Percentiles rank a stretch among this genome's conserved stretches.
Evolutionary conservation across 495 filamentous ascomycete genomes (phyloP).

Genomic region (Terfezia claveryi): DNA sequence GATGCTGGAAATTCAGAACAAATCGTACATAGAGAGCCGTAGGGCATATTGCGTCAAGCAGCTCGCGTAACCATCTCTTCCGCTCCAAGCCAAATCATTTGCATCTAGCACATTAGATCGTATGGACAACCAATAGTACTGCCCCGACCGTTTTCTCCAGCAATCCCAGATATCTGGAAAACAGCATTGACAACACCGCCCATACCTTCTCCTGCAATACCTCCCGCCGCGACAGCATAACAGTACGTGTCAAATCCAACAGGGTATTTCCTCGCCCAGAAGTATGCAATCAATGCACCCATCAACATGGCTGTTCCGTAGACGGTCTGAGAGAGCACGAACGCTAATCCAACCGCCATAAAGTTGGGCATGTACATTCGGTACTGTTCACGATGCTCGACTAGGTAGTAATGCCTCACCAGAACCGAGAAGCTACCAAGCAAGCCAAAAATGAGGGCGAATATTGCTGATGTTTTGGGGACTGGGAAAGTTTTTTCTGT

Average conservation of each 20-base stretch:
- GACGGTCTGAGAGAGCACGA: slow-evolving; percentile 34
- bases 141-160: slow-evolving; percentile 16
- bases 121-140: neutral
- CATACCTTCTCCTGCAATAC: slow-evolving; percentile 46
- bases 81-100: neutral
- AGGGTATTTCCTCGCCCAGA: slow-evolving; percentile 36
- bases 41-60: too few species aligned
- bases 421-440: slow-evolving; percentile 25
- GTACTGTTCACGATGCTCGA: slow-evolving; percentile 32
- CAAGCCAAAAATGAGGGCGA: slow-evolving; percentile 21
- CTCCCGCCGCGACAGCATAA: slow-evolving; percentile 43
- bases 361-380: slow-evolving; percentile 42
- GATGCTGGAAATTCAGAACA: too few species aligned
- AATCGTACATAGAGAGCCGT: too few species aligned
- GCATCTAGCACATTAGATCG: neutral
- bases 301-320: slow-evolving; percentile 36
- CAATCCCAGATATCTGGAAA: slow-evolving; percentile 31
- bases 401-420: slow-evolving; percentile 35
- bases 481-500: slow-evolving; percentile 36
- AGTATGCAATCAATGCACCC: slow-evolving; percentile 32
- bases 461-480: slow-evolving; percentile 28
- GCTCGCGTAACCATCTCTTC: neutral
- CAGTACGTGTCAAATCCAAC: slow-evolving; percentile 36
- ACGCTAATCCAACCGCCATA: slow-evolving; percentile 41
- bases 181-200: slow-evolving; percentile 39